phyloP scores from a whole-genome alignment of 306 rosid genomes.

The Quercus robur region DNA sequence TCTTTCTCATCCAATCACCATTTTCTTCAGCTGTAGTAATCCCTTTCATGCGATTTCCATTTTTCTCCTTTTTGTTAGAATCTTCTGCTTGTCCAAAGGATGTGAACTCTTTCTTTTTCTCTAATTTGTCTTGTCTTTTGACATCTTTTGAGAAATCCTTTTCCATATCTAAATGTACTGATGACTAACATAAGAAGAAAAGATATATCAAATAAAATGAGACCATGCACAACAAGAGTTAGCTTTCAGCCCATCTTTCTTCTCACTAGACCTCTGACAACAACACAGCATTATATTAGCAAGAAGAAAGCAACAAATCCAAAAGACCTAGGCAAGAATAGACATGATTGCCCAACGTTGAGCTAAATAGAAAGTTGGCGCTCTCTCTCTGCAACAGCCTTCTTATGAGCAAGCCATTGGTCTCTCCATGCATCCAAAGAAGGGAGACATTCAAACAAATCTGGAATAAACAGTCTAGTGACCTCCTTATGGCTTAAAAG shows the following conservation, averaged over 20 bases:
- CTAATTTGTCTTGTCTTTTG: no score
- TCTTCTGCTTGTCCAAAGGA: no score
- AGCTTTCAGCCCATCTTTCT: conserved; percentile 45
- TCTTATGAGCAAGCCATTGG: no score
- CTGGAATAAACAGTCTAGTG: no score
- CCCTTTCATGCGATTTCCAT: conserved; percentile 38
- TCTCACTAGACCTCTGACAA: conserved; percentile 33
- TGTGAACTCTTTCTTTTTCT: no score
- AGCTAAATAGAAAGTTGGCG: no score
- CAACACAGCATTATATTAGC: neutral
- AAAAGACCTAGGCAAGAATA: neutral
- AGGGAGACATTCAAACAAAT: no score
- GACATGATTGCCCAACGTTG: neutral
- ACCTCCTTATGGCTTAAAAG: no score
- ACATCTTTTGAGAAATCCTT: no score
- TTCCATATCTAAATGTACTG: conserved; percentile 12
- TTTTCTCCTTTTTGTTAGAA: conserved; percentile 35
- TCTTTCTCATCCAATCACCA: conserved; percentile 43
- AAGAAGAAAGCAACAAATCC: neutral
- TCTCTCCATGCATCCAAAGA: no score
- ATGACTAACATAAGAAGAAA: neutral
- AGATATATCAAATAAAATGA: neutral
- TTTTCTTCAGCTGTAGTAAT: conserved; percentile 38
- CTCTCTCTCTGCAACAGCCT: no score
- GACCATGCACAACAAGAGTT: neutral